Percentiles rank a stretch among this genome's conserved stretches.
Conservation (phyloP, 305 asterid species). For the Striga hermonthica region DNA sequence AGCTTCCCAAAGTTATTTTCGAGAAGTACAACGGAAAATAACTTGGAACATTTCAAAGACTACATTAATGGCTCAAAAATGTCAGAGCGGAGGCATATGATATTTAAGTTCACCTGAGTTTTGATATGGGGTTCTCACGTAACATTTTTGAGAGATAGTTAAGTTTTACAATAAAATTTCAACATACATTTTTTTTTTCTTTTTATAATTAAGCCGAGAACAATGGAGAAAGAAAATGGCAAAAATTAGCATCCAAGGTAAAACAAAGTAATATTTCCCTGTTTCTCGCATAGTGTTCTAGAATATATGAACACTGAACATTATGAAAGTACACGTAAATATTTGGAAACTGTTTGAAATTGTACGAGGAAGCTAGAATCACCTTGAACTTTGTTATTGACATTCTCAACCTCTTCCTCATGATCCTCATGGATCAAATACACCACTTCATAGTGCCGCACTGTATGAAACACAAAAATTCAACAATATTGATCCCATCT, state of each 20-base stretch:
- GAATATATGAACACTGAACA: not conserved
- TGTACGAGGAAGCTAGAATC: slow-evolving; percentile 9
- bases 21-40: no score
- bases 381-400: slow-evolving; percentile 81
- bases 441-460: slow-evolving; percentile 95
- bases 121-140: no score
- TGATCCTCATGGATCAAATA: slow-evolving; percentile 81
- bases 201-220: not conserved
- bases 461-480: slow-evolving; percentile 37
- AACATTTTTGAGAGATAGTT: no score
- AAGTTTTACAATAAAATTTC: no score
- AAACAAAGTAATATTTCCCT: not conserved
- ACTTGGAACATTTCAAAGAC: no score
- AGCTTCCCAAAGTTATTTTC: no score
- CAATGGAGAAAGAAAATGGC: not conserved
- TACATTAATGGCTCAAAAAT: no score
- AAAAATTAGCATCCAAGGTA: no score
- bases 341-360: not conserved
- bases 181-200: not conserved
- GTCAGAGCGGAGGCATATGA: no score
- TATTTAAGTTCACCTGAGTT: no score
- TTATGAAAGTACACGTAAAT: not conserved
- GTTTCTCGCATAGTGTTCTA: not conserved
- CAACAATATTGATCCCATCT: slow-evolving; percentile 22
- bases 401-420: slow-evolving; percentile 72